phyloP scores from a whole-genome alignment of 2,329 filamentous ascomycete genomes.

The Pseudohalonectria lignicola region DNA sequence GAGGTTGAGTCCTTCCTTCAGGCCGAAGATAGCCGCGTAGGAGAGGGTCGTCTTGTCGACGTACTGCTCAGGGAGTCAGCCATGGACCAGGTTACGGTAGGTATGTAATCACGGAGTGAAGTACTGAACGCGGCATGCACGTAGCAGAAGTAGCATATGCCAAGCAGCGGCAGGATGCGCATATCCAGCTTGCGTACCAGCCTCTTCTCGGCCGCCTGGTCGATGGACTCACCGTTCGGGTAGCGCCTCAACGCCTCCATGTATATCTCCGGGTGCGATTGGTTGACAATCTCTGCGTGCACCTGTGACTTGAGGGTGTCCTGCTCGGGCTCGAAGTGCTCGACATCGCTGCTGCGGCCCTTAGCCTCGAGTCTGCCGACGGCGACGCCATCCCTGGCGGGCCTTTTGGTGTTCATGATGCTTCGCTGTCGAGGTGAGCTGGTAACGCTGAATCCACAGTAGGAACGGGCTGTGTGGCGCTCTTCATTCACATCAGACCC shows the following conservation, averaged over 20 bases:
- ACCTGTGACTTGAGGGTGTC: background rate
- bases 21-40: conserved; percentile 55
- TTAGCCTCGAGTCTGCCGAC: background rate
- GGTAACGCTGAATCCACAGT: no score
- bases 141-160: conserved; percentile 29
- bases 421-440: no score
- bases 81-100: background rate
- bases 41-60: conserved; percentile 40
- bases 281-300: conserved; percentile 7
- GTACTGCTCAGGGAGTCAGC: conserved; percentile 7
- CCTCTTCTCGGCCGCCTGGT: conserved; percentile 18
- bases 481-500: no score
- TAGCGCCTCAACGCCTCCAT: conserved; percentile 22
- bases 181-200: conserved; percentile 24
- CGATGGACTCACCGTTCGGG: conserved; percentile 24
- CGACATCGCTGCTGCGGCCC: background rate
- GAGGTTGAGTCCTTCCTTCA: conserved; percentile 45
- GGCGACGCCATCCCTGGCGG: background rate
- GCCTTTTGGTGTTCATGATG: no score
- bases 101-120: background rate
- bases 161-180: conserved; percentile 23
- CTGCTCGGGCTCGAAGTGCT: background rate
- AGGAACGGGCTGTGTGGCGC: no score
- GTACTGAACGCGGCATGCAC: conserved; percentile 15
- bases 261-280: conserved; percentile 18